These are phyloP conservation scores for Trichoderma reesei DNA, from an alignment of 495 filamentous ascomycete genomes.

Conservation along the genomic window DNA sequence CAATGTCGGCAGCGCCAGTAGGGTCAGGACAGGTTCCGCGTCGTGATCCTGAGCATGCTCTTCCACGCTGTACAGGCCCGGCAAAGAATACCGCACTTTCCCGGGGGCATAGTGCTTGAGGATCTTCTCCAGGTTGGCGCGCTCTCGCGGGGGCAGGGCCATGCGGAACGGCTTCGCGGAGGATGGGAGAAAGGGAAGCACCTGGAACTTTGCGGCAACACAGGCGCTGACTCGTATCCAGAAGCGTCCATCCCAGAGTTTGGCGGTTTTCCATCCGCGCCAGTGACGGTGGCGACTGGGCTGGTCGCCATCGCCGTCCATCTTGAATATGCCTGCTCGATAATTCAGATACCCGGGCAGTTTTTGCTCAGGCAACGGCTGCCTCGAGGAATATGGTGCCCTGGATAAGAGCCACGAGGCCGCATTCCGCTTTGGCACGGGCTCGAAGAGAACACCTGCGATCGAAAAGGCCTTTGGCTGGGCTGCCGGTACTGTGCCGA, in stretches of 20 bases:
- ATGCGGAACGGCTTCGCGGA: constrained; percentile 40
- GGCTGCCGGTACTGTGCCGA: constrained; percentile 16
- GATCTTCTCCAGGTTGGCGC: constrained; percentile 20
- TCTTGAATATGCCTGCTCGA: background rate
- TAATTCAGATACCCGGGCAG: background rate
- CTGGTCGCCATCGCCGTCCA: constrained; percentile 6
- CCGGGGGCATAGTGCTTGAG: constrained; percentile 38
- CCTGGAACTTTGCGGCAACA: constrained; percentile 24
- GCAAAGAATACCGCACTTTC: constrained; percentile 44
- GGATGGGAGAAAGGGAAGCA: constrained; percentile 41
- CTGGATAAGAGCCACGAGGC: constrained; percentile 31
- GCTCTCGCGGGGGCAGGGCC: constrained; percentile 17
- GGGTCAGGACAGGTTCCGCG: constrained; percentile 12
- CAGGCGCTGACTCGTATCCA: constrained; percentile 58
- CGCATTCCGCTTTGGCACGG: constrained; percentile 19
- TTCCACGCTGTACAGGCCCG: constrained; percentile 28
- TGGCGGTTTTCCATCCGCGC: constrained; percentile 32
- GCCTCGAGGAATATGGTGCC: constrained; percentile 25
- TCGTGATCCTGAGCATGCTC: constrained; percentile 6
- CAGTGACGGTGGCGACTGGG: constrained; percentile 1
- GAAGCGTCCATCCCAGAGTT: constrained; percentile 71
- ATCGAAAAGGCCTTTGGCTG: constrained; percentile 41
- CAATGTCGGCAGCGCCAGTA: constrained; percentile 44
- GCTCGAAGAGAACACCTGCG: constrained; percentile 45
- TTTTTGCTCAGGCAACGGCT: constrained; percentile 13